Evolutionary conservation across 164 flowering plant species (phyloP).

Genomic region (Dillenia suffruticosa): DNA sequence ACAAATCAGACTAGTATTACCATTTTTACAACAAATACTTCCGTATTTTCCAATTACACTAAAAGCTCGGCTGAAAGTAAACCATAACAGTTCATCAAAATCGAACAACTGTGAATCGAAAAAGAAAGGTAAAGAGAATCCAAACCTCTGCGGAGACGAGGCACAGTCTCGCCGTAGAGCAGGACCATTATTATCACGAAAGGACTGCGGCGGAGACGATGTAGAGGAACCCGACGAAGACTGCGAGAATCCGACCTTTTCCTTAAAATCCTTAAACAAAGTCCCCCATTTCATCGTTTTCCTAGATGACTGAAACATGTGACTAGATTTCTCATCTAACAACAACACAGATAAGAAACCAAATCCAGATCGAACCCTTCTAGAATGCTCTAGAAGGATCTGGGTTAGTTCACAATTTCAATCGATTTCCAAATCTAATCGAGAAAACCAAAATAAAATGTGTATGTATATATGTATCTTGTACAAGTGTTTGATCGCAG

Average conservation of each 20-base stretch:
- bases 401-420: neutral
- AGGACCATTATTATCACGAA: conserved; percentile 8
- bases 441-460: neutral
- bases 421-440: neutral
- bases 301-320: conserved; percentile 47
- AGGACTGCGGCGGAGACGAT: conserved; percentile 17
- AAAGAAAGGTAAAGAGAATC: neutral
- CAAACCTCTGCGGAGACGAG: conserved; percentile 54
- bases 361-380: conserved; percentile 31
- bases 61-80: neutral
- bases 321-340: conserved; percentile 15
- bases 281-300: conserved; percentile 94
- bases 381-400: conserved; percentile 16
- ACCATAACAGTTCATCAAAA: no score
- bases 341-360: neutral
- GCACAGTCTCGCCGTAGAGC: conserved; percentile 22
- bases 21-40: neutral
- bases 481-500: conserved; percentile 1
- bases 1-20: neutral
- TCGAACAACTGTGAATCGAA: no score
- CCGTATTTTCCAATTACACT: neutral
- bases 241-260: conserved; percentile 81
- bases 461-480: conserved; percentile 7
- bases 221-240: conserved; percentile 26
- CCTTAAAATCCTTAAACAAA: conserved; percentile 93